These are phyloP conservation scores for Calonectria honghensis DNA, from an alignment of 2,329 filamentous ascomycete species.

Conservation along the genomic window DNA sequence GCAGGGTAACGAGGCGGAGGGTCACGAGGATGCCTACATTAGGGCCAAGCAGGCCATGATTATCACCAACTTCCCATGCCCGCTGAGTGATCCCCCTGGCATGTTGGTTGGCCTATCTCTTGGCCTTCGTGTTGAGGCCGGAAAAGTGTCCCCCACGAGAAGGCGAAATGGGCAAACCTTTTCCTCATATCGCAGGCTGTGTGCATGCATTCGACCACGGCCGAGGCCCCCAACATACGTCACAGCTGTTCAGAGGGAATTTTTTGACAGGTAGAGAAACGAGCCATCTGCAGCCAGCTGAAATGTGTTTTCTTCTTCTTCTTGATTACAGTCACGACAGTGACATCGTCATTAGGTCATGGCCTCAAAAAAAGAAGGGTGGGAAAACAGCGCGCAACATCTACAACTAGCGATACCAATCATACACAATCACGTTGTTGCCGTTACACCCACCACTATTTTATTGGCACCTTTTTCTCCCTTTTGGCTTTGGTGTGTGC, in stretches of 20 bases:
- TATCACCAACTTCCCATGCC: conserved; percentile 19
- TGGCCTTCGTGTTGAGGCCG: conserved; percentile 17
- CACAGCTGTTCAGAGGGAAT: not conserved
- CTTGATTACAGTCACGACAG: conserved; percentile 5
- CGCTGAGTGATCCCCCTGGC: not conserved
- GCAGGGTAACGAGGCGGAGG: conserved; percentile 19
- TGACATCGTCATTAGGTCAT: conserved; percentile 11
- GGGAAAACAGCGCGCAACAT: not conserved
- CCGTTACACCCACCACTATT: conserved; percentile 13
- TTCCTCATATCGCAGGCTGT: conserved; percentile 14
- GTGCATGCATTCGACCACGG: not conserved
- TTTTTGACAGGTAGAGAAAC: conserved; percentile 21
- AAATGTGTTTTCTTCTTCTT: not conserved
- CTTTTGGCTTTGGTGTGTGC: not conserved
- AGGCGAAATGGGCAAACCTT: not conserved
- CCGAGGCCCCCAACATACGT: conserved; percentile 20
- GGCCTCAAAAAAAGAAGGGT: conserved; percentile 28
- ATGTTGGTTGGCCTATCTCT: conserved; percentile 1
- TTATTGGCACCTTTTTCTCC: not conserved
- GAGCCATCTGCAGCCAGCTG: conserved; percentile 6
- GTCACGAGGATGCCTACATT: conserved; percentile 14
- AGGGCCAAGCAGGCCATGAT: not conserved
- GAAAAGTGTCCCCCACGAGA: not conserved
- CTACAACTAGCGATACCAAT: conserved; percentile 30
- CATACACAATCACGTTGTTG: not conserved